Conservation (phyloP, 441 rosid genomes). For the Euphorbia schlechtendalii region DNA sequence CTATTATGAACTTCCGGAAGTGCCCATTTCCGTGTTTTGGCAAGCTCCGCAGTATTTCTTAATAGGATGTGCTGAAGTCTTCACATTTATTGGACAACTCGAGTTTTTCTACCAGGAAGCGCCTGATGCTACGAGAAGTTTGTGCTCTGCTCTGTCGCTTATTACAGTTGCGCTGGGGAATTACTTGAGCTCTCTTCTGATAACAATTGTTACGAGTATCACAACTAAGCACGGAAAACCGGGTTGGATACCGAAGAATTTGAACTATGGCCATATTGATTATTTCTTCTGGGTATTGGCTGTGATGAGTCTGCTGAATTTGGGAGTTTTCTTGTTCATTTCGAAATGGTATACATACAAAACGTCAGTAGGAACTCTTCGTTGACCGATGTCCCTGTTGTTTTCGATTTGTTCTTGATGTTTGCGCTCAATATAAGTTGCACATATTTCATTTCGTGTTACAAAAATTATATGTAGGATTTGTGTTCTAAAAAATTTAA, state of each 20-base stretch:
- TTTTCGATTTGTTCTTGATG: background rate
- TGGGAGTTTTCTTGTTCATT: constrained; percentile 24
- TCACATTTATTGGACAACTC: constrained; percentile 75
- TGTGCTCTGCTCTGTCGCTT: constrained; percentile 74
- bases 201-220: constrained; percentile 26
- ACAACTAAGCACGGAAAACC: constrained; percentile 26
- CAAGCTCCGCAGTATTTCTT: constrained; percentile 82
- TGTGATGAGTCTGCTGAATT: constrained; percentile 25
- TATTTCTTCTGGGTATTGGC: constrained; percentile 35
- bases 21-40: constrained; percentile 62
- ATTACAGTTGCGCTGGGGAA: constrained; percentile 78
- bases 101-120: constrained; percentile 93
- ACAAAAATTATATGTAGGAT: too few relatives aligned
- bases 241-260: constrained; percentile 36
- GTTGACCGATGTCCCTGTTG: background rate
- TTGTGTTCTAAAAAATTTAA: too few relatives aligned
- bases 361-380: constrained; percentile 18
- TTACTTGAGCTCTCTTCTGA: constrained; percentile 45
- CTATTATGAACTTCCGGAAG: constrained; percentile 57
- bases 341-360: constrained; percentile 34
- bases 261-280: constrained; percentile 32
- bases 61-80: constrained; percentile 86
- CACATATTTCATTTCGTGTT: too few relatives aligned
- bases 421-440: too few relatives aligned
- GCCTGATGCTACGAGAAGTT: constrained; percentile 88